These are phyloP conservation scores for Hyaloperonospora brassicae DNA, from an alignment of 352 stramenopile species.

Conservation along the genomic window DNA sequence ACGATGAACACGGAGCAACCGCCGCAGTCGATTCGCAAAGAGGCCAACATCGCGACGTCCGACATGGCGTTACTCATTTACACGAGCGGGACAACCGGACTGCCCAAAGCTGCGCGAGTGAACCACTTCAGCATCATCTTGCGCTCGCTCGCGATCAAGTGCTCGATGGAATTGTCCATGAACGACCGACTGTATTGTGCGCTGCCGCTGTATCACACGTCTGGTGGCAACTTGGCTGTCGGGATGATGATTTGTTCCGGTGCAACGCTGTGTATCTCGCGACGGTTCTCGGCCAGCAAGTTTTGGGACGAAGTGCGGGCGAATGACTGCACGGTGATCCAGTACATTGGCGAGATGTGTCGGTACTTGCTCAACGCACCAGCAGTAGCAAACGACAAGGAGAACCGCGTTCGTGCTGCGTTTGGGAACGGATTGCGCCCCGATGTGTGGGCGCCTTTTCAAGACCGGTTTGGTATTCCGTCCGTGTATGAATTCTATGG, in stretches of 20 bases:
- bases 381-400: conserved; percentile 38
- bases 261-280: conserved; percentile 64
- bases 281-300: conserved; percentile 60
- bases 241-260: conserved; percentile 76
- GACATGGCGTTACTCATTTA: conserved; percentile 79
- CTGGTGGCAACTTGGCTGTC: conserved; percentile 68
- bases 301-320: conserved; percentile 72
- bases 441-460: conserved; percentile 84
- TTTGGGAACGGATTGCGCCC: conserved; percentile 88
- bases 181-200: conserved; percentile 72
- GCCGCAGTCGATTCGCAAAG: conserved; percentile 17
- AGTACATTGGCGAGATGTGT: conserved; percentile 90
- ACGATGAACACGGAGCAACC: conserved; percentile 24
- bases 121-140: conserved; percentile 68
- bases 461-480: conserved; percentile 79
- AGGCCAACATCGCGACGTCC: conserved; percentile 34
- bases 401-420: conserved; percentile 66
- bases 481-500: conserved; percentile 90
- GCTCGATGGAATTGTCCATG: conserved; percentile 40
- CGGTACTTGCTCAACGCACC: conserved; percentile 72
- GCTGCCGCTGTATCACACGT: conserved; percentile 81
- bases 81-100: conserved; percentile 74
- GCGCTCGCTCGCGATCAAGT: conserved; percentile 45
- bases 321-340: conserved; percentile 68
- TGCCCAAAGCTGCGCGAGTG: conserved; percentile 73